Evolutionary conservation across 2,329 filamentous ascomycete genomes (phyloP).

Genomic region (Aspergillus bombycis): DNA sequence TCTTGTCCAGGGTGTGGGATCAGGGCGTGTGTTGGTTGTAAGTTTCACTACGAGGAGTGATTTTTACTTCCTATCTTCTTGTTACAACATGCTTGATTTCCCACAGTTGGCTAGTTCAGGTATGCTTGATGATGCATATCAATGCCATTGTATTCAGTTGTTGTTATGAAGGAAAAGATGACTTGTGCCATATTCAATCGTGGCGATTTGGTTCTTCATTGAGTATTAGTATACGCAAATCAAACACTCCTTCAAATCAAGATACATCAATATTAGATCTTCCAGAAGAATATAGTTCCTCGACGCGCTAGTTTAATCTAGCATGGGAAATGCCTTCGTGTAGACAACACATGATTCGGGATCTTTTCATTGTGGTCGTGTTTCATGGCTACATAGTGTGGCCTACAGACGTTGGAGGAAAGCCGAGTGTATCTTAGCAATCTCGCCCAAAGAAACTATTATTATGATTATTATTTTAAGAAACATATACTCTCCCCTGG

Average conservation of each 20-base stretch:
- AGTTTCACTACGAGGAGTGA: slow-evolving; percentile 22
- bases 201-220: background rate
- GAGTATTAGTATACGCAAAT: background rate
- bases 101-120: background rate
- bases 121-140: background rate
- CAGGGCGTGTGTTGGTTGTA: slow-evolving; percentile 35
- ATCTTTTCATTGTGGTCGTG: no score
- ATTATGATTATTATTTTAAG: no score
- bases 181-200: background rate
- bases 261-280: background rate
- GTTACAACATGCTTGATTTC: background rate
- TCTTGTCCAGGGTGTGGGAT: slow-evolving; percentile 33
- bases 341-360: background rate
- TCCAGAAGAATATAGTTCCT: background rate
- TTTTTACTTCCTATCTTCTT: background rate
- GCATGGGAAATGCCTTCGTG: background rate
- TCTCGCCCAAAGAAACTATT: no score
- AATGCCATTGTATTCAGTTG: background rate
- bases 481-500: no score
- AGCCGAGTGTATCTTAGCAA: no score
- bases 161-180: background rate
- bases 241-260: background rate
- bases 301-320: background rate
- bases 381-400: background rate
- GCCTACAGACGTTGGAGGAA: background rate